Evolutionary conservation across 805 yeast genomes (phyloP).

Genomic region (Candida boidinii): DNA sequence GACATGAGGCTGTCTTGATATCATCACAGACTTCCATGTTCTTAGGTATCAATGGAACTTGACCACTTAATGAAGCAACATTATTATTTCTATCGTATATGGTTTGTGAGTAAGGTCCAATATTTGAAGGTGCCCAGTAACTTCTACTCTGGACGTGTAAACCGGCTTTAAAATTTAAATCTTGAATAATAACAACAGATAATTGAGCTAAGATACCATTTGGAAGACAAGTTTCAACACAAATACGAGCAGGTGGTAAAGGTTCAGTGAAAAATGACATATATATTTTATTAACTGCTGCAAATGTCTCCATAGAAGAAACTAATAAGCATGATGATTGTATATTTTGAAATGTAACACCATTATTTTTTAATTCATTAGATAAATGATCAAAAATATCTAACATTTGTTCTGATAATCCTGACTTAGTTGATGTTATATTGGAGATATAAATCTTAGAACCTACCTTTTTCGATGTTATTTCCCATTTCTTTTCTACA

Average conservation of each 20-base stretch:
- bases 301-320: conserved; percentile 57
- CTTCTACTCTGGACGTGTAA: conserved; percentile 89
- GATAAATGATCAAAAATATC: conserved; percentile 41
- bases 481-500: conserved; percentile 1
- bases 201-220: conserved; percentile 35
- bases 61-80: conserved; percentile 72
- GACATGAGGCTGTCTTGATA: conserved; percentile 27
- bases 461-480: conserved; percentile 14
- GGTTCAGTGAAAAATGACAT: conserved; percentile 43
- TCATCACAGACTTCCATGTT: conserved; percentile 44
- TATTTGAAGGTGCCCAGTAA: conserved; percentile 98
- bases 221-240: conserved; percentile 57
- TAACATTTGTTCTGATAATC: conserved; percentile 34
- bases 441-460: conserved; percentile 36
- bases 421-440: conserved; percentile 20
- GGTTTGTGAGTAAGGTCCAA: conserved; percentile 95
- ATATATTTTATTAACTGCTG: conserved; percentile 54
- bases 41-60: conserved; percentile 76
- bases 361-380: conserved; percentile 21
- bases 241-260: conserved; percentile 83
- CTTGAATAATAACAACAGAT: conserved; percentile 45
- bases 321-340: conserved; percentile 56
- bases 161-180: conserved; percentile 42
- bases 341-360: conserved; percentile 35
- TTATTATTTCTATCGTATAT: conserved; percentile 40